phyloP scores from a whole-genome alignment of 257 asterid species.

The Primulina tabacum region DNA sequence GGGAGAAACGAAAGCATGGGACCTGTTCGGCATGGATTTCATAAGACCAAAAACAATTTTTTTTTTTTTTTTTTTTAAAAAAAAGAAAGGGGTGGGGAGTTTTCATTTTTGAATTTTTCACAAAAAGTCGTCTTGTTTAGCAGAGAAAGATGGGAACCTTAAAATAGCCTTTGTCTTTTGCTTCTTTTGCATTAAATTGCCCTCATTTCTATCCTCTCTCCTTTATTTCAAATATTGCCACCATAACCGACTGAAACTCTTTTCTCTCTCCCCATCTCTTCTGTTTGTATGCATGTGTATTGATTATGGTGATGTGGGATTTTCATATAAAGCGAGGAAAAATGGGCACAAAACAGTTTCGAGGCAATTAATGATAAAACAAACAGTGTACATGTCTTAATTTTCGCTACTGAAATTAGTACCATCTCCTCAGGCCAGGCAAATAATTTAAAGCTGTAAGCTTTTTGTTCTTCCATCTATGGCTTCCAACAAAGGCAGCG shows the following conservation, averaged over 20 bases:
- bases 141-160: constrained; percentile 45
- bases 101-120: background rate
- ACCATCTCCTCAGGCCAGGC: background rate
- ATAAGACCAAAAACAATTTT: constrained; percentile 25
- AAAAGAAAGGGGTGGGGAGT: background rate
- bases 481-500: constrained; percentile 36
- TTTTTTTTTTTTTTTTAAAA: too few species aligned
- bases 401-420: background rate
- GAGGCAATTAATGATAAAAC: background rate
- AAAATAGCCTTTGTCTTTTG: constrained; percentile 43
- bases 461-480: constrained; percentile 22
- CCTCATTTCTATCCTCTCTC: constrained; percentile 28
- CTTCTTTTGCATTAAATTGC: constrained; percentile 46
- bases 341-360: constrained; percentile 19
- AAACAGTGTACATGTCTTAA: constrained; percentile 21
- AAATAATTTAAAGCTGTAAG: constrained; percentile 10
- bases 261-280: constrained; percentile 30
- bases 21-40: constrained; percentile 21
- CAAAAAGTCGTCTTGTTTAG: constrained; percentile 39
- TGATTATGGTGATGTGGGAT: constrained; percentile 26
- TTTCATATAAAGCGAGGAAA: constrained; percentile 16
- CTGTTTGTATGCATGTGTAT: constrained; percentile 26
- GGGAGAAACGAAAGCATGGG: constrained; percentile 9
- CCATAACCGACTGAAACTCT: constrained; percentile 41
- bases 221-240: constrained; percentile 17